Base-by-base conservation (phyloP, 768 basidiomycete genomes). In the Suillus placidus region DNA sequence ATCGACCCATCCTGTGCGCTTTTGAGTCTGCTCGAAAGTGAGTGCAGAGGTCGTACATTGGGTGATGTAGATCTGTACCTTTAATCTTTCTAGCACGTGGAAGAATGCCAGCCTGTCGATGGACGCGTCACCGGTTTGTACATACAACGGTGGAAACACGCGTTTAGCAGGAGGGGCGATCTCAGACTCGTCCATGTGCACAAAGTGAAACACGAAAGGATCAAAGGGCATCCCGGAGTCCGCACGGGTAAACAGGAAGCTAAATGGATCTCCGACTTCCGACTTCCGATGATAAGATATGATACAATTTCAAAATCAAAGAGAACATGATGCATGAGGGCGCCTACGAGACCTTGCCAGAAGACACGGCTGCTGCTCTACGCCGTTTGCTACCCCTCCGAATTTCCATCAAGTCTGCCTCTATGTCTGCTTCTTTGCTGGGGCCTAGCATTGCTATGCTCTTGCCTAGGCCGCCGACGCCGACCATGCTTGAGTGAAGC, bases 1-100 rank as follows among this genome's bases (percentile, higher is more conserved):
- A 69, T 96, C 84, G 38, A 95, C 85, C 97, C 96, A 99, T 67
- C 97, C 97, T 0, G 95, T 97, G 10, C 97, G 86, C 76, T 95
- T 97, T 73, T 98, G 95, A 0, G 92, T 96, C 95, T 97, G 69
- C 40, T 30, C 14, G 63, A 2, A 18, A 62, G n/a, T 40, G 62
- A 64, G 67, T 66, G 45, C 20, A 34, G 32, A 20, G 20, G 3
- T n/a, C 3, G 20, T 35, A n/a, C 20, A 20, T 6, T 2, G n/a
- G 20, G 54, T 3, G 9, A 34, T 34, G 30, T 5, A 18, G 4
- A 30, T 43, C 3, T 40, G 30, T n/a, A 93, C 95, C 88, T 99
- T 98, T 40, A 99, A 80, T 69, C 88, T 82, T 76, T 97, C 95
- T 0, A 99, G 77, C 18, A 97, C 79, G 71, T 99, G 97, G 62